Base-by-base conservation (phyloP, 192 early-diverging fungal species). In the Dissophora ornata region DNA sequence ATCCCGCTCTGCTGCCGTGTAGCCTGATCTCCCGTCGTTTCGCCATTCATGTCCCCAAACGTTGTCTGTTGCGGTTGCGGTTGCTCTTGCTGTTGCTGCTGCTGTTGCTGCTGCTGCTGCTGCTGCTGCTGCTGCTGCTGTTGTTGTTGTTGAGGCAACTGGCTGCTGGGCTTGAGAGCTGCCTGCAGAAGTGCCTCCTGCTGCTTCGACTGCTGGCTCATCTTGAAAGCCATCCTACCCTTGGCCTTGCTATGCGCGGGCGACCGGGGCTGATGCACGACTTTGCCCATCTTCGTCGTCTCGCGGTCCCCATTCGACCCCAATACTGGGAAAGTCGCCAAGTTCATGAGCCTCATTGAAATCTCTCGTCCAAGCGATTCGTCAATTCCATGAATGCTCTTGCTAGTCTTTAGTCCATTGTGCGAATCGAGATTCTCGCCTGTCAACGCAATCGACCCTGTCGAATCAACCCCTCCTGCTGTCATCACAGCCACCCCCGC, bases 281-380 rank as follows among this genome's bases (percentile, higher is more conserved):
- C n/a, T 8, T 34, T 25, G 22, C 26, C 32, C 18, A 54, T 25
- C 47, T 34, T n/a, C 10, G 56, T 42, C 40, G 51, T 33, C 3
- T 62, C 51, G 7, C 33, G 33, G 6, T 61, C 57, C 1, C 33
- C 52, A 40, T 30, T 62, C 0, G 49, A 34, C 4, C 60, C 61
- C 10, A 62, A 21, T 21, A 42, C 57, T 11, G 55, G 47, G 24
- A 52, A 53, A 4, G 55, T 64, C 1, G 59, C 57, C 42, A 77
- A 25, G 12, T 51, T 67, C 51, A 67, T 50, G 13, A 77, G 40
- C 24, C 73, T 54, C 58, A 50, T 62, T 0, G 73, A 61, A 12
- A 77, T 59, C 24, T 77, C 73, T 21, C 59, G 40, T 0, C 51
- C 45, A 28, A 77, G 52, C 2, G 58, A 54, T 22, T 15, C 40